These are phyloP conservation scores for Fomitopsis serialis DNA, from an alignment of 768 basidiomycete species.

Conservation along the genomic window DNA sequence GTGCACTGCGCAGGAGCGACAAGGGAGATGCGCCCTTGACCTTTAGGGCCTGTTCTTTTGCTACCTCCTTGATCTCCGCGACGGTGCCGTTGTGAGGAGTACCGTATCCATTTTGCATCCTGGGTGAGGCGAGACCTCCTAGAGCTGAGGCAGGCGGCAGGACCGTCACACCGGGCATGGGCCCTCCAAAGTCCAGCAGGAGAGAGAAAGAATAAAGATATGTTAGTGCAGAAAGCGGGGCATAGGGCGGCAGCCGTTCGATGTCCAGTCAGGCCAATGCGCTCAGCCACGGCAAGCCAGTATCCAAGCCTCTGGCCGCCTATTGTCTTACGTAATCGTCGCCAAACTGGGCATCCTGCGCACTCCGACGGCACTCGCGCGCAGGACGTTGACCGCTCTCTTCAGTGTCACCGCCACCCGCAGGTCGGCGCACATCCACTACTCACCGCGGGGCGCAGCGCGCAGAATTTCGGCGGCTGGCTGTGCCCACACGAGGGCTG, in stretches of 20 bases:
- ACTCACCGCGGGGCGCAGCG: constrained; percentile 2
- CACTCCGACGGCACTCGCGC: neutral
- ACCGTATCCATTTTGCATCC: constrained; percentile 35
- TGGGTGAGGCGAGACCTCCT: constrained; percentile 22
- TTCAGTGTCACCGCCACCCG: neutral
- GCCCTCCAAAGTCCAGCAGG: constrained; percentile 1
- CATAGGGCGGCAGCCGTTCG: neutral
- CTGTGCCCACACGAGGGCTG: no score
- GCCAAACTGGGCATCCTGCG: no score
- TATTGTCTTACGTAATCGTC: neutral
- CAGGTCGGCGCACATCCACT: neutral
- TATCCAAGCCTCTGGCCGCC: no score
- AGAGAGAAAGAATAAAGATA: constrained; percentile 15
- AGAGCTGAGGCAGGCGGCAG: constrained; percentile 33
- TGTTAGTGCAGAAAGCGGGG: neutral
- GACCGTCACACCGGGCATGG: constrained; percentile 39
- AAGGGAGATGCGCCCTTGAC: constrained; percentile 56
- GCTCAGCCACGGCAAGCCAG: no score
- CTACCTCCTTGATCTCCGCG: constrained; percentile 43
- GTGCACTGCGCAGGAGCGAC: constrained; percentile 58
- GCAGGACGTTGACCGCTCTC: neutral
- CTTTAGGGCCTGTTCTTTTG: constrained; percentile 41
- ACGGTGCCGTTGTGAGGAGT: constrained; percentile 23
- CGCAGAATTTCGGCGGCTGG: neutral
- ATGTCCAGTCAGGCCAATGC: no score